Percentiles rank a stretch among this genome's conserved stretches.
phyloP scores from a whole-genome alignment of 1,139 yeast species.

The Scheffersomyces quercinus region DNA sequence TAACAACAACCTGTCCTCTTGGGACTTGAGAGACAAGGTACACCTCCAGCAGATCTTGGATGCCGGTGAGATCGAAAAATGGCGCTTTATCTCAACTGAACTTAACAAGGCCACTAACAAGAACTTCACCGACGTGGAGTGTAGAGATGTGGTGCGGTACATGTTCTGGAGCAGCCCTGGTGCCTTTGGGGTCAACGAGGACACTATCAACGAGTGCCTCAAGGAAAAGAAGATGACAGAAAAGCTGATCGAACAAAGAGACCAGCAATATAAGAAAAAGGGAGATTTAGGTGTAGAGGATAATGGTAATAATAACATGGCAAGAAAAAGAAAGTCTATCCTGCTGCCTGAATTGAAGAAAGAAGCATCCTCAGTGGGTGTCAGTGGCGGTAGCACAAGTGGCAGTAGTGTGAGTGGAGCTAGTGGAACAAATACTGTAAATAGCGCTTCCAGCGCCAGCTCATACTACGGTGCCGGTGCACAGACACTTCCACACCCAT shows the following conservation, averaged over 20 bases:
- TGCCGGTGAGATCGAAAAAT: slow-evolving; percentile 70
- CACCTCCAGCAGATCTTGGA: slow-evolving; percentile 56
- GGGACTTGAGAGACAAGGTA: slow-evolving; percentile 61
- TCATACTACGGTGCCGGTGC: slow-evolving; percentile 8
- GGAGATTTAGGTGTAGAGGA: slow-evolving; percentile 3
- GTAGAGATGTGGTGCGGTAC: slow-evolving; percentile 54
- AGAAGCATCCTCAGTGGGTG: neutral
- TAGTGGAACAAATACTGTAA: slow-evolving; percentile 3
- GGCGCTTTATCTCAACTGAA: slow-evolving; percentile 65
- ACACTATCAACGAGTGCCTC: slow-evolving; percentile 36
- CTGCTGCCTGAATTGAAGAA: slow-evolving; percentile 1
- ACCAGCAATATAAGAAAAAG: slow-evolving; percentile 16
- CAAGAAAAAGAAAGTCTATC: neutral
- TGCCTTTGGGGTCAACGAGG: slow-evolving; percentile 56
- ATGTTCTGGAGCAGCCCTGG: slow-evolving; percentile 60
- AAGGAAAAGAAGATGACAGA: slow-evolving; percentile 42
- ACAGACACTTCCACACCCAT: slow-evolving; percentile 14
- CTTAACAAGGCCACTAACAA: slow-evolving; percentile 61
- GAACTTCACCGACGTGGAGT: slow-evolving; percentile 51
- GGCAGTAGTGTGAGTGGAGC: neutral
- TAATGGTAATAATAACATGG: neutral
- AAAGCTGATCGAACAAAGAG: slow-evolving; percentile 33
- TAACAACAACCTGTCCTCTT: slow-evolving; percentile 62
- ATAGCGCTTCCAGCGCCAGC: slow-evolving; percentile 2
- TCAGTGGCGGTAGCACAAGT: too few species aligned